These are phyloP conservation scores for Berkeleyomyces basicola DNA, from an alignment of 2,329 filamentous ascomycete genomes.

Conservation along the genomic window DNA sequence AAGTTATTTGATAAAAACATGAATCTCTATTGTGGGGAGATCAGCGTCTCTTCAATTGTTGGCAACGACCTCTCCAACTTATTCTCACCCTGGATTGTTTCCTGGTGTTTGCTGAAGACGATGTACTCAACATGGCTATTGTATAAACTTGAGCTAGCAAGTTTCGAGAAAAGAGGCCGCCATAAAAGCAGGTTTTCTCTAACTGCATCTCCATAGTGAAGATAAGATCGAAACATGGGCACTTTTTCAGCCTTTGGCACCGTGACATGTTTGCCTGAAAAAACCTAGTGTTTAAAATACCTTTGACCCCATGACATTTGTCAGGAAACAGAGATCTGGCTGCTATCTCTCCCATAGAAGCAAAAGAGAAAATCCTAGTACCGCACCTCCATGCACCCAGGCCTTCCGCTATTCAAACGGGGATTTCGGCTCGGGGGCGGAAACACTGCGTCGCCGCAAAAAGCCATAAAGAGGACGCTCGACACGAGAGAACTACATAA, in stretches of 20 bases:
- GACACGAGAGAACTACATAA: conserved; percentile 29
- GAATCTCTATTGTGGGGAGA: too few relatives aligned
- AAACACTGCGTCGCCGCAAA: background rate
- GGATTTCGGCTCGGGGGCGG: conserved; percentile 1
- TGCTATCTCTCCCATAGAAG: background rate
- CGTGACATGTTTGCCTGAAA: background rate
- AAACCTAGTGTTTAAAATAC: too few relatives aligned
- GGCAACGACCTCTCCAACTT: too few relatives aligned
- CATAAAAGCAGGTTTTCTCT: background rate
- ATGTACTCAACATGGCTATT: background rate
- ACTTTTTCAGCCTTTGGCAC: background rate
- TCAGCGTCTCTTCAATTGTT: too few relatives aligned
- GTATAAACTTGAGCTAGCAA: background rate
- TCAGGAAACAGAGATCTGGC: background rate
- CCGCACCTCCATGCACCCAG: background rate
- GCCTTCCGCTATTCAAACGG: conserved; percentile 6
- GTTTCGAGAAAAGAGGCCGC: background rate
- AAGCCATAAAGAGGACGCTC: conserved; percentile 29
- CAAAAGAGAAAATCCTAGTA: background rate
- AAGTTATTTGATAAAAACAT: too few relatives aligned
- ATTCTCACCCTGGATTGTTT: background rate
- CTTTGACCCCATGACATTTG: background rate
- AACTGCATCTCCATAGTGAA: background rate
- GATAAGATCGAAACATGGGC: background rate
- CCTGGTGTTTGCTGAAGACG: background rate